Evolutionary conservation across 345 rosid genomes (phyloP), one percentile per base, ranked within the genome.

Genomic region (Sapria himalayana): DNA sequence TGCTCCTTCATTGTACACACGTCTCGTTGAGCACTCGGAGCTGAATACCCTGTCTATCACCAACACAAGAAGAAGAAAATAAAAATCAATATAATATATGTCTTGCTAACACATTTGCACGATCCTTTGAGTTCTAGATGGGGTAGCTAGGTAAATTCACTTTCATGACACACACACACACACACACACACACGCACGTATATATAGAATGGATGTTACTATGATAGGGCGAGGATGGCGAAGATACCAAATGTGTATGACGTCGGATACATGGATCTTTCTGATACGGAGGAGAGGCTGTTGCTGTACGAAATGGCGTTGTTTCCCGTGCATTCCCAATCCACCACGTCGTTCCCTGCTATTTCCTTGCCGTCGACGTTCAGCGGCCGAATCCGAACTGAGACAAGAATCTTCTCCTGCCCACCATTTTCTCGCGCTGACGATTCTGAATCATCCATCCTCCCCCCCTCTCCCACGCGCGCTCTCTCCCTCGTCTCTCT

Each of bases 301-400:
- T 70, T 79, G 57, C 69, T 64, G 68, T 65, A 76, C 45, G 82
- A 47, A 39, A 89, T 47, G 9, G 86, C 79, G 51, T 52, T 58
- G 5, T 74, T 75, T 54, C 61, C 72, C 66, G 79, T 72, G 51
- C 91, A 82, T 60, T 82, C 94, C 94, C 98, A 82, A 59, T 89
- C 94, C 1, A 69, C 71, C n/a, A 67, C 70, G 25, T 82, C 98
- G 45, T 72, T 50, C 48, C 61, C 70, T 20, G 70, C 61, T 54
- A 49, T 66, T 58, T 89, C 98, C 67, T 69, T 89, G 54, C 60
- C 74, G n/a, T n/a, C n/a, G n/a, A n/a, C n/a, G 65, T 54, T 89
- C 66, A 82, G 53, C 45, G 93, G 98, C 66, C 98, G 59, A 54
- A 89, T 37, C 38, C 94, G 81, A 52, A 89, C 85, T 16, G 85